Percentiles rank a stretch among this genome's conserved stretches.
These are phyloP conservation scores for Geotrichum macrosporum DNA, from an alignment of 1,139 yeast genomes.

Conservation along the genomic window DNA sequence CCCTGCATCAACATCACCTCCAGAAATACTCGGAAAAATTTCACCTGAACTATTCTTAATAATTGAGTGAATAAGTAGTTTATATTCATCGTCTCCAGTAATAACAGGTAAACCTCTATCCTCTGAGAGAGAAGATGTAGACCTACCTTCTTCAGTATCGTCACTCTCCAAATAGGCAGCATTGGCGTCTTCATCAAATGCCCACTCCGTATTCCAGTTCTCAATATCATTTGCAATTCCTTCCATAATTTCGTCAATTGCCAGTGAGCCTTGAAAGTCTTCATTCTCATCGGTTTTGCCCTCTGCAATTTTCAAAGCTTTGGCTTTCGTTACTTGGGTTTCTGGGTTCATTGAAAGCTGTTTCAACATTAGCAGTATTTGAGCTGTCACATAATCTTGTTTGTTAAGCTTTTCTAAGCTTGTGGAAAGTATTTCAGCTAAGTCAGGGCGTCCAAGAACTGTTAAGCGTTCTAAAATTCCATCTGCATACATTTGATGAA, in stretches of 20 bases:
- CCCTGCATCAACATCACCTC: constrained; percentile 9
- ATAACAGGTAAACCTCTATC: background rate
- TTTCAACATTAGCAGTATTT: constrained; percentile 10
- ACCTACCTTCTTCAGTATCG: constrained; percentile 1
- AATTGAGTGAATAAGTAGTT: constrained; percentile 2
- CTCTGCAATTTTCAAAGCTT: constrained; percentile 1
- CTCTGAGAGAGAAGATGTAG: constrained; percentile 1
- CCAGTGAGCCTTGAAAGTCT: background rate
- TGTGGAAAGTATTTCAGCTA: constrained; percentile 2
- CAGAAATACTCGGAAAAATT: constrained; percentile 7
- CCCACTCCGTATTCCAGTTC: constrained; percentile 9
- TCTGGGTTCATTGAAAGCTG: constrained; percentile 14
- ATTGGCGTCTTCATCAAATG: constrained; percentile 4
- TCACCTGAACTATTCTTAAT: background rate
- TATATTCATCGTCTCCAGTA: constrained; percentile 1
- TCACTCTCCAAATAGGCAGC: constrained; percentile 1
- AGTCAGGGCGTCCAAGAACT: constrained; percentile 14
- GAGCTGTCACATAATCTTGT: constrained; percentile 16
- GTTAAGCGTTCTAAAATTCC: constrained; percentile 10
- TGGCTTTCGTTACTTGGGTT: background rate
- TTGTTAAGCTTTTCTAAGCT: constrained; percentile 2
- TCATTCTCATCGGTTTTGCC: background rate
- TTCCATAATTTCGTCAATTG: constrained; percentile 7
- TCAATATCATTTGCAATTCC: constrained; percentile 3
- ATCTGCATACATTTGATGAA: constrained; percentile 4